phyloP scores from a whole-genome alignment of 2,329 filamentous ascomycete species.

The Colletotrichum tropicale region DNA sequence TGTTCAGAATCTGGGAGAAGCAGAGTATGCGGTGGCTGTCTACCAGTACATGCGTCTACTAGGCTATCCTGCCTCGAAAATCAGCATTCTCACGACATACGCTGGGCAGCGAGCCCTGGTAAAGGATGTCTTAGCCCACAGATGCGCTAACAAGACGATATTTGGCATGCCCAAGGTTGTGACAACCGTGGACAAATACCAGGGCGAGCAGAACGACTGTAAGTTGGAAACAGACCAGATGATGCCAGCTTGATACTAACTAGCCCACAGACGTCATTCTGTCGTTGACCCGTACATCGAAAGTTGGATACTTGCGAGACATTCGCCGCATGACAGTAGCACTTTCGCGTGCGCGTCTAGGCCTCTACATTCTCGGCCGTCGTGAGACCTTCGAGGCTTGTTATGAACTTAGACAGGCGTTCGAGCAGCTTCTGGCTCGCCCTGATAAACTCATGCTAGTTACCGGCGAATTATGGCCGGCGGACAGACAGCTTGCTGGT shows the following conservation, averaged over 20 bases:
- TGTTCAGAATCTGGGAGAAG: slow-evolving; percentile 94
- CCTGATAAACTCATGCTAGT: slow-evolving; percentile 82
- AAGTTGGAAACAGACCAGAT: slow-evolving; percentile 45
- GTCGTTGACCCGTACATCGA: slow-evolving; percentile 86
- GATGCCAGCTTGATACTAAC: slow-evolving; percentile 22
- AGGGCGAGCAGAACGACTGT: slow-evolving; percentile 99
- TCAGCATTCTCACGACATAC: slow-evolving; percentile 92
- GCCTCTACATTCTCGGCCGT: slow-evolving; percentile 90
- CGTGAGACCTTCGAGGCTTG: slow-evolving; percentile 87
- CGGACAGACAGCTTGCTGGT: slow-evolving; percentile 54
- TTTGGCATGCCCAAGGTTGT: slow-evolving; percentile 91
- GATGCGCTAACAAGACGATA: slow-evolving; percentile 81
- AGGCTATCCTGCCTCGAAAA: slow-evolving; percentile 83
- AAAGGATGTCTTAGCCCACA: slow-evolving; percentile 81
- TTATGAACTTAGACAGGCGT: slow-evolving; percentile 86
- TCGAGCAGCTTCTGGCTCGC: slow-evolving; percentile 77
- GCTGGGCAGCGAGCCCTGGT: slow-evolving; percentile 90
- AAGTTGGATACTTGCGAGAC: slow-evolving; percentile 91
- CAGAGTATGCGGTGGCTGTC: slow-evolving; percentile 93
- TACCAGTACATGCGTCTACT: slow-evolving; percentile 98
- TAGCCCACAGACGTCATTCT: slow-evolving; percentile 81
- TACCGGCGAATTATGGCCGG: slow-evolving; percentile 86
- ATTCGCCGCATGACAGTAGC: slow-evolving; percentile 93
- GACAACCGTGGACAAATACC: slow-evolving; percentile 97
- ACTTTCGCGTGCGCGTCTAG: slow-evolving; percentile 87